phyloP scores from a whole-genome alignment of 164 flowering plant species.

The grape (Vitis vinifera) region ASM3070453v1 NC_081806.1:15437001-15437500 shows the following conservation, averaged over 20 bases:
- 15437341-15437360: conserved; percentile 46
- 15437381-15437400: conserved; percentile 60
- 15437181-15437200: conserved; percentile 46
- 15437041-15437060: background rate
- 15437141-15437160: conserved; percentile 53
- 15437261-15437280: conserved; percentile 55
- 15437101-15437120: background rate
- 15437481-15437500: too few species aligned
- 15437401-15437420: conserved; percentile 53
- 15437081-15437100: background rate
- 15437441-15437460: too few species aligned
- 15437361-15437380: conserved; percentile 54
- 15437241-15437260: conserved; percentile 52
- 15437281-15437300: conserved; percentile 46
- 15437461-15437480: too few species aligned
- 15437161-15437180: conserved; percentile 45
- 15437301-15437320: conserved; percentile 43
- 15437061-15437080: background rate
- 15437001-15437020: background rate
- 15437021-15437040: background rate
- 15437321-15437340: conserved; percentile 48
- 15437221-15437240: conserved; percentile 44
- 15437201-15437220: conserved; percentile 42
- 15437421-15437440: conserved; percentile 26
- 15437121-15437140: conserved; percentile 10